These are phyloP conservation scores for Zanthoxylum bungeanum DNA, from an alignment of 345 rosid species.

Conservation along the genomic window DNA sequence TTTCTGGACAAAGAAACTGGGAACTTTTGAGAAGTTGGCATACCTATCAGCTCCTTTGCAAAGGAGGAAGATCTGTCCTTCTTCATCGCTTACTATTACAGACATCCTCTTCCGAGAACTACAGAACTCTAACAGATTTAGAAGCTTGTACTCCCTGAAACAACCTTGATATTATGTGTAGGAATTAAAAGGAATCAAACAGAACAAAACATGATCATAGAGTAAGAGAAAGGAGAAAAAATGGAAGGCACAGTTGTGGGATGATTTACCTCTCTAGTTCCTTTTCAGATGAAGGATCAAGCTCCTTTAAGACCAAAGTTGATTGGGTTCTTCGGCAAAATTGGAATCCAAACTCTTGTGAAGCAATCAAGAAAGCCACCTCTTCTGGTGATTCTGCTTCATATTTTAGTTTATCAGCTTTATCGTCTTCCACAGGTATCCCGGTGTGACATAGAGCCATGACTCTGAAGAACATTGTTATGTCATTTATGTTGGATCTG, in stretches of 20 bases:
- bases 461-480: slow-evolving; percentile 64
- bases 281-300: slow-evolving; percentile 37
- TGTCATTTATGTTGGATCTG: slow-evolving; percentile 35
- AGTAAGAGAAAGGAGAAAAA: not conserved
- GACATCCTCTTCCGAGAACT: slow-evolving; percentile 87
- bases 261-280: slow-evolving; percentile 48
- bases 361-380: slow-evolving; percentile 64
- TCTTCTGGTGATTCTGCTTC: slow-evolving; percentile 96
- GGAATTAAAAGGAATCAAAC: not conserved
- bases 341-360: slow-evolving; percentile 72
- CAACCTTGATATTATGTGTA: slow-evolving; percentile 8
- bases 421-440: slow-evolving; percentile 53
- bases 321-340: slow-evolving; percentile 68
- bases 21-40: slow-evolving; percentile 4
- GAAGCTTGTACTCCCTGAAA: slow-evolving; percentile 66
- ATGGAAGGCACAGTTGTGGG: not conserved
- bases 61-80: slow-evolving; percentile 59
- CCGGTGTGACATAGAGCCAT: slow-evolving; percentile 75
- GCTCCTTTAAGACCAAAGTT: slow-evolving; percentile 45
- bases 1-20: slow-evolving; percentile 1
- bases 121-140: slow-evolving; percentile 65
- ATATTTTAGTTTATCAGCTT: slow-evolving; percentile 44
- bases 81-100: slow-evolving; percentile 58
- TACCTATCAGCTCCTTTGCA: slow-evolving; percentile 95
- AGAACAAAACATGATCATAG: not conserved